Evolutionary conservation across 2,329 filamentous ascomycete genomes (phyloP), one percentile per base, ranked within the genome.

Genomic region (Coniella vitis): DNA sequence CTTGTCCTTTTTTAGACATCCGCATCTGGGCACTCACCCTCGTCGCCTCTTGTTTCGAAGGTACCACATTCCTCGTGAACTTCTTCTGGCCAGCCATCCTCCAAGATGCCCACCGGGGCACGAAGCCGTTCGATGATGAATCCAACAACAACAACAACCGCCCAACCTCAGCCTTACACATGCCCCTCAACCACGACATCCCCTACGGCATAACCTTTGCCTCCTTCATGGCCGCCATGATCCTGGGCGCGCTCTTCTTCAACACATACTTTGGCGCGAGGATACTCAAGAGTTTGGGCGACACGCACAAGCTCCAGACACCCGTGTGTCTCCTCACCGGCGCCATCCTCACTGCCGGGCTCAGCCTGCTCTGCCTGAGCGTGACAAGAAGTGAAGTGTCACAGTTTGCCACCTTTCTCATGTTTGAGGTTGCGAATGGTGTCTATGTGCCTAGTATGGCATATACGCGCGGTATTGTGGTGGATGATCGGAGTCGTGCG

Each of bases 121-220:
- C 35, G 8, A 37, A 20, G 5, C 12, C 7, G 34, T n/a, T 52
- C 10, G 45, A 54, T 21, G 47, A 47, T 12, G 10, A 45, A 31
- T 36, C 25, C 7, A 36, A 31, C 10, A 46, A 12, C 25, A 29
- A 29, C 25, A 29, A 29, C 25, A 29, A 10, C 10, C 25, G 5
- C 25, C 5, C 25, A 29, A 29, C 25, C 25, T 29, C 25, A 29
- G 25, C 25, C 10, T 10, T 29, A 5, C 25, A 29, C 10, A 29
- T 29, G 10, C 22, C 29, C 17, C 16, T 32, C n/a, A 22, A 12
- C 25, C 40, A 49, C 14, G 53, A 49, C 25, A 42, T 56, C 4
- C 54, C 55, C 2, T 56, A 54, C 16, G 55, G 76, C 7, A 67
- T 78, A 45, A 74, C 78, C 38, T 80, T 81, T 52, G 72, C 74